A percentile compares a stretch with the other conserved stretches of the same genome.
Conservation (phyloP, 495 filamentous ascomycete species). For the Aspergillus sparsus region DNA sequence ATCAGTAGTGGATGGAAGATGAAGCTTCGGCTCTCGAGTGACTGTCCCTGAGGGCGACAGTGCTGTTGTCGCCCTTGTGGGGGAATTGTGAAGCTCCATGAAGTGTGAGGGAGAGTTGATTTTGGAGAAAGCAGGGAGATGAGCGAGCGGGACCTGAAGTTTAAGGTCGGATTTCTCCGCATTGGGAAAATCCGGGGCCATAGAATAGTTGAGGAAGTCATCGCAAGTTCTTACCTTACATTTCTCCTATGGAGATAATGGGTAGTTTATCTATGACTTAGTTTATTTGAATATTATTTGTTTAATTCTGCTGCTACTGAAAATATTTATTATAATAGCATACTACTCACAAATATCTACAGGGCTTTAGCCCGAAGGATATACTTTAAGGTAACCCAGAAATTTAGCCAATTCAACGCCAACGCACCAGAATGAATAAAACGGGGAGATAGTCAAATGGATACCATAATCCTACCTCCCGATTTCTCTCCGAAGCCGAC, state of each 20-base stretch:
- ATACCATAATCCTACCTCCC: conserved; percentile 32
- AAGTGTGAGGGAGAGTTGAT: not conserved
- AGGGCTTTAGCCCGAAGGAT: not conserved
- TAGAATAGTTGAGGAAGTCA: not conserved
- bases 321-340: not conserved
- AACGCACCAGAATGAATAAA: not conserved
- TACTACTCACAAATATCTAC: not conserved
- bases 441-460: no score
- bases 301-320: not conserved
- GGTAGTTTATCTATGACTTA: not conserved
- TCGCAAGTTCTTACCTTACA: not conserved
- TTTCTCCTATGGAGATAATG: not conserved
- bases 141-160: not conserved
- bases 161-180: conserved; percentile 17
- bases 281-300: not conserved
- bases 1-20: conserved; percentile 75
- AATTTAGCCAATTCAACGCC: conserved; percentile 17
- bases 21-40: conserved; percentile 46
- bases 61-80: conserved; percentile 24
- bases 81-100: conserved; percentile 41
- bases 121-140: not conserved
- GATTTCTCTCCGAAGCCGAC: conserved; percentile 66
- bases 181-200: conserved; percentile 23
- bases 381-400: conserved; percentile 15
- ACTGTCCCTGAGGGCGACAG: conserved; percentile 31